A percentile compares a stretch with the other conserved stretches of the same genome.
Evolutionary conservation across 495 filamentous ascomycete species (phyloP).

Genomic region (Lophium mytilinum): DNA sequence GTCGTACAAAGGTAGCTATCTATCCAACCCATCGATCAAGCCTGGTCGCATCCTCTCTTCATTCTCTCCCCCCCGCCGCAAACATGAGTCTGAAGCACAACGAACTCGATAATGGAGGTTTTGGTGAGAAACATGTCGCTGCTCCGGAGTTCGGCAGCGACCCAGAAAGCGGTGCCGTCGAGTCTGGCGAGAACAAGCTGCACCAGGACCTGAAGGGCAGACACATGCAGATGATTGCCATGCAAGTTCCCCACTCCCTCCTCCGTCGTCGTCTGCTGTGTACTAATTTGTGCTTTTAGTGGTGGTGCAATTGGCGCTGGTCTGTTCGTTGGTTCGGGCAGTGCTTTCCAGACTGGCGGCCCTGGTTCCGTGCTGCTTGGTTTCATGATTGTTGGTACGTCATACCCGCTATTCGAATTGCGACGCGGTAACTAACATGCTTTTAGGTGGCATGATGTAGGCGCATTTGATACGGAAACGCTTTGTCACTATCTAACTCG

Average conservation of each 20-base stretch:
- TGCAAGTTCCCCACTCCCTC: constrained; percentile 15
- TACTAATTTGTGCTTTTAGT: constrained; percentile 5
- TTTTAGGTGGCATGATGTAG: constrained; percentile 11
- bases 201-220: constrained; percentile 33
- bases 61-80: neutral
- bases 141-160: neutral
- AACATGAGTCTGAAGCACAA: constrained; percentile 3
- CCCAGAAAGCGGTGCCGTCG: constrained; percentile 1
- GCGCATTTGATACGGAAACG: constrained; percentile 25
- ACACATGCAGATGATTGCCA: constrained; percentile 49
- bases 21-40: neutral
- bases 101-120: neutral
- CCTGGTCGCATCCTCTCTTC: neutral
- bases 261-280: neutral
- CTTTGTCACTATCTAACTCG: constrained; percentile 4
- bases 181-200: constrained; percentile 12
- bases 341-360: constrained; percentile 43
- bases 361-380: constrained; percentile 44
- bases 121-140: constrained; percentile 7
- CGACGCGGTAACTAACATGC: constrained; percentile 2
- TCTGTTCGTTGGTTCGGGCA: constrained; percentile 49
- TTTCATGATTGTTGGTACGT: constrained; percentile 30
- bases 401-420: constrained; percentile 2
- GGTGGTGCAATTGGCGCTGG: constrained; percentile 51
- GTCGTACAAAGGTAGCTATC: neutral